Evolutionary conservation across 1,284 basidiomycete species (phyloP).

Genomic region (Naganishia sp.): DNA sequence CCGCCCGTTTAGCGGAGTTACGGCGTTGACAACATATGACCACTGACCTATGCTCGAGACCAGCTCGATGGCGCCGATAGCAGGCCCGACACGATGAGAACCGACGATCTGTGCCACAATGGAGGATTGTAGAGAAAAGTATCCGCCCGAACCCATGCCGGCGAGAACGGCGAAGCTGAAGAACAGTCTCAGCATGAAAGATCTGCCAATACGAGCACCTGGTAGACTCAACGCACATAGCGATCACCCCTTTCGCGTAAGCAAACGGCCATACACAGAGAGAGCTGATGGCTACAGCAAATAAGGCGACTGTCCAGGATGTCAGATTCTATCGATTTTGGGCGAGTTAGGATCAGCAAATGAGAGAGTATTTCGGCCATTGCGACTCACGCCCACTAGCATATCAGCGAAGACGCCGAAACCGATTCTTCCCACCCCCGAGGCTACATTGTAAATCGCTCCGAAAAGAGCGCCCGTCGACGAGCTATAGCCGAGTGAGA

Average conservation of each 20-base stretch:
- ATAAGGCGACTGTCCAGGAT: slow-evolving; percentile 32
- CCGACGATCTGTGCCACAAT: slow-evolving; percentile 35
- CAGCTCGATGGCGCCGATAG: slow-evolving; percentile 34
- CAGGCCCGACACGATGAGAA: slow-evolving; percentile 32
- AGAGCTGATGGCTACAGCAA: slow-evolving; percentile 33
- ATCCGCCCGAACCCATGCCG: slow-evolving; percentile 36
- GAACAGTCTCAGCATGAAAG: neutral
- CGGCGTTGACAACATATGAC: neutral
- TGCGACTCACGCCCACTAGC: slow-evolving; percentile 32
- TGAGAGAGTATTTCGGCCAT: too few relatives aligned
- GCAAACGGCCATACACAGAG: slow-evolving; percentile 35
- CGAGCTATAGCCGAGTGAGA: slow-evolving; percentile 33
- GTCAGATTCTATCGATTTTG: slow-evolving; percentile 28
- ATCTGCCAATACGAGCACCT: neutral
- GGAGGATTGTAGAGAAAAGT: slow-evolving; percentile 36
- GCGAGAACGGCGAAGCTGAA: slow-evolving; percentile 33
- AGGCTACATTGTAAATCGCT: slow-evolving; percentile 35
- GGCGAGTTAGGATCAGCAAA: neutral
- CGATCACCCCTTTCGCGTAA: slow-evolving; percentile 22
- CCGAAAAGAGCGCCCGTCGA: slow-evolving; percentile 34
- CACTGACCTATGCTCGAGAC: slow-evolving; percentile 28
- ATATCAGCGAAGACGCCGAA: slow-evolving; percentile 35
- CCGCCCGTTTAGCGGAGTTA: neutral
- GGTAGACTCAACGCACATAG: slow-evolving; percentile 15
- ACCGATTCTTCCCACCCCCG: slow-evolving; percentile 33